Base-by-base conservation (phyloP, 352 stramenopile species). In the Phytopythium ostracodes region DNA sequence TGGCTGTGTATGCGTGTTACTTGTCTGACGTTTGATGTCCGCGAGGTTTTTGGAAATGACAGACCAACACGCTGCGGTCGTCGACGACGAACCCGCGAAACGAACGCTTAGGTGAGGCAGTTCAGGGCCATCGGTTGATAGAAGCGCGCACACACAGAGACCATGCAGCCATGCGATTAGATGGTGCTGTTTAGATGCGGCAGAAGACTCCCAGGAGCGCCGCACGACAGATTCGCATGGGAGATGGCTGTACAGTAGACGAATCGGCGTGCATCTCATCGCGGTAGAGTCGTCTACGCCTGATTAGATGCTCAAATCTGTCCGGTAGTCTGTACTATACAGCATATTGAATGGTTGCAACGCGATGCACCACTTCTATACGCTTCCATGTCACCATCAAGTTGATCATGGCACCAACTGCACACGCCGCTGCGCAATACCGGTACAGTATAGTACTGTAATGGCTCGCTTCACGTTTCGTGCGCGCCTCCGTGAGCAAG, bases 221-320 rank as follows among this genome's bases (percentile, higher is more conserved):
- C 1, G 10, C 22, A 40, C 20, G 49, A 4, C 27, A 24, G 27
- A 25, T 14, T 47, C 18, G 18, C 2, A 20, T 10, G 4, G 2
- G 9, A 47, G 24, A n/a, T 47, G 40, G 40, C 40, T 50, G 20
- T 42, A 12, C 42, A 49, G 20, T 38, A 42, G 27, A 56, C 31
- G 50, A 43, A 38, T 17, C 25, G 25, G 12, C 9, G 5, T 56
- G 50, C 18, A 38, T 35, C 25, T 27, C 25, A 56, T 42, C 27
- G 12, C 15, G 7, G 18, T 8, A 31, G 11, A n/a, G 22, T 8
- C 12, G 24, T 29, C 4, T 33, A 29, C 46, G 0, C 5, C 27
- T 56, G 50, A 56, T 56, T 9, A 56, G 50, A 56, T 56, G 50
- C 29, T 18, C 40, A 47, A 47, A 47, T 4, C 40, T 47, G 40